These are phyloP conservation scores for Heritiera littoralis DNA, from an alignment of 345 rosid genomes.

Conservation along the genomic window DNA sequence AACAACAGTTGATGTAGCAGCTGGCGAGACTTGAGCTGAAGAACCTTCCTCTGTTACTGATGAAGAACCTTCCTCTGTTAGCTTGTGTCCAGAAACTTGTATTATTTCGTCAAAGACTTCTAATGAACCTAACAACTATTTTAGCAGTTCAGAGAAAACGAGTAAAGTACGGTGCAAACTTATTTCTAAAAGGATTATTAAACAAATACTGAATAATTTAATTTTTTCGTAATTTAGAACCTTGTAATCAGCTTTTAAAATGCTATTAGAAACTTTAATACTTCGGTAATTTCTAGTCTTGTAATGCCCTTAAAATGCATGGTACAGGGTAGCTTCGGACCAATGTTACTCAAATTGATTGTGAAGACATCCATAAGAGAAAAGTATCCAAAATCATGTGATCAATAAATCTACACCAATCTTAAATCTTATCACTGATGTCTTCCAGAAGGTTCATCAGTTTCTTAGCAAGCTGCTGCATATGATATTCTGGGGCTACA, in stretches of 20 bases:
- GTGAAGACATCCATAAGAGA: background rate
- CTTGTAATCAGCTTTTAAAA: background rate
- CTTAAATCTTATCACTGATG: constrained; percentile 65
- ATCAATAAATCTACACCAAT: background rate
- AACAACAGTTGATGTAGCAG: no score
- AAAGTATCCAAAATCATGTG: background rate
- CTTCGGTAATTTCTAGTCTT: background rate
- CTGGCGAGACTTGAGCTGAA: no score
- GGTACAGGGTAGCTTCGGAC: background rate
- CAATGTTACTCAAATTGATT: background rate
- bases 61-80: no score
- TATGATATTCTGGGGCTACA: constrained; percentile 79
- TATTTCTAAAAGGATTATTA: background rate
- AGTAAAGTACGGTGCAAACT: background rate
- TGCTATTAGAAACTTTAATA: background rate
- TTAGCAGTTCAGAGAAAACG: background rate
- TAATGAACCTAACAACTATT: background rate
- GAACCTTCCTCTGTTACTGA: no score
- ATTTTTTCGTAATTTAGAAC: background rate
- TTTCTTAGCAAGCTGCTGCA: constrained; percentile 89
- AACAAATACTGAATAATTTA: background rate
- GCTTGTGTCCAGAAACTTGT: background rate
- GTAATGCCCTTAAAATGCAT: background rate
- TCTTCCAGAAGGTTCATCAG: constrained; percentile 37
- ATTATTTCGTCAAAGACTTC: background rate